Evolutionary conservation across 352 stramenopile species (phyloP).

Genomic region (Lagenidium giganteum): DNA sequence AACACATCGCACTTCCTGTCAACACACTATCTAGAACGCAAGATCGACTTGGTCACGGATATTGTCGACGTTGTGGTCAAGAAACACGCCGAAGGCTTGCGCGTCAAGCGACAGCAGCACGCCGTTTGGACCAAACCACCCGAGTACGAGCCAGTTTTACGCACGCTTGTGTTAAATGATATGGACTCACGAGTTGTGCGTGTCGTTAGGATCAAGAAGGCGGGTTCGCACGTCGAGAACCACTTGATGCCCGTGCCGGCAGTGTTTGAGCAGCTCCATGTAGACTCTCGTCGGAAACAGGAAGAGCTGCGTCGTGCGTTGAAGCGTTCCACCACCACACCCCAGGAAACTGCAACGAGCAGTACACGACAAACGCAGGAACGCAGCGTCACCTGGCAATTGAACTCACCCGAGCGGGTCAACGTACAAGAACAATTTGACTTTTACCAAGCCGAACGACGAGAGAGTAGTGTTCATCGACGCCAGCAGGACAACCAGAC

Average conservation of each 20-base stretch:
- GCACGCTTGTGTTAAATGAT: background rate
- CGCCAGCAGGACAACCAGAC: background rate
- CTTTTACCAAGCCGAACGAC: too few relatives aligned
- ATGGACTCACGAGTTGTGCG: constrained; percentile 2
- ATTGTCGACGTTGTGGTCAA: constrained; percentile 35
- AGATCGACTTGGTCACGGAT: constrained; percentile 54
- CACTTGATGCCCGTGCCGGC: constrained; percentile 11
- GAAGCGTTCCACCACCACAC: too few relatives aligned
- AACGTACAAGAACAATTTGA: too few relatives aligned
- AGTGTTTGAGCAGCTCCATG: too few relatives aligned
- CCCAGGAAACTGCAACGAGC: too few relatives aligned
- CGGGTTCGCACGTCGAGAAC: constrained; percentile 9
- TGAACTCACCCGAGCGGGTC: too few relatives aligned
- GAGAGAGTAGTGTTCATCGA: too few relatives aligned
- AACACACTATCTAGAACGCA: constrained; percentile 46
- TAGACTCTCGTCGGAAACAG: too few relatives aligned
- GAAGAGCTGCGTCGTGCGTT: constrained; percentile 8
- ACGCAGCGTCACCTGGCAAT: too few relatives aligned
- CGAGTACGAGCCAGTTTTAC: constrained; percentile 10
- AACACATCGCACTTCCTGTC: constrained; percentile 63
- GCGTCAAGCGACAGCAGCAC: constrained; percentile 34
- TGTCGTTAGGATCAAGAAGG: background rate
- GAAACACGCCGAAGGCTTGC: constrained; percentile 41
- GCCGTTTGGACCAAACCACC: constrained; percentile 48
- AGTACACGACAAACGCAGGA: background rate